Conservation (phyloP, 768 basidiomycete species). For the Termitomyces sp. region DNA sequence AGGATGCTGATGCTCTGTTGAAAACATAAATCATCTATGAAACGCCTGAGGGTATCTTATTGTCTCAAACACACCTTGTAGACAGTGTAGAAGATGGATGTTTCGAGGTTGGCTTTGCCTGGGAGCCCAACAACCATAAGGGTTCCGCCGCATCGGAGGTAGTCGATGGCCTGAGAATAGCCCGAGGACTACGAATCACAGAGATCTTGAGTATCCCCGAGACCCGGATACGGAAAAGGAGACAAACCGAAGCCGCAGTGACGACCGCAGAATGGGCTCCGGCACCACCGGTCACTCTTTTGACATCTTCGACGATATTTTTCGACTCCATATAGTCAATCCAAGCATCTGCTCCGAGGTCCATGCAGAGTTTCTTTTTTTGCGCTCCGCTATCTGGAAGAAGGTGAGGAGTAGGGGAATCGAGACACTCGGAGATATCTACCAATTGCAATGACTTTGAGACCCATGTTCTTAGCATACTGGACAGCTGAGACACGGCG, state of each 20-base stretch:
- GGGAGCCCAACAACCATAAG: constrained; percentile 81
- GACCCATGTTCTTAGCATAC: constrained; percentile 73
- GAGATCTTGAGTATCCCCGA: not conserved
- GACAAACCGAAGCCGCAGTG: constrained; percentile 43
- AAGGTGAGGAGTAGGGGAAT: not conserved
- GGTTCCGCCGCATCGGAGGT: constrained; percentile 65
- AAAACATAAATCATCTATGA: constrained; percentile 13
- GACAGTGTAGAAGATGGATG: constrained; percentile 69
- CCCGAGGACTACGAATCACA: constrained; percentile 25
- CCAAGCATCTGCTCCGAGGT: constrained; percentile 51
- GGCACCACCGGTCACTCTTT: constrained; percentile 51
- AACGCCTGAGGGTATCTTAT: constrained; percentile 1
- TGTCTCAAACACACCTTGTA: constrained; percentile 35
- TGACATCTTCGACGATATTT: constrained; percentile 62
- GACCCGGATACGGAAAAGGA: not conserved
- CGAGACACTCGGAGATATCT: not conserved
- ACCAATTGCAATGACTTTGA: constrained; percentile 75
- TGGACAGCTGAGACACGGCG: constrained; percentile 47
- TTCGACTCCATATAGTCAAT: constrained; percentile 71
- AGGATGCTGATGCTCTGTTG: constrained; percentile 46
- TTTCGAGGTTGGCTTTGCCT: constrained; percentile 48
- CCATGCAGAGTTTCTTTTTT: constrained; percentile 5
- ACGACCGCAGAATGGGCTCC: constrained; percentile 72
- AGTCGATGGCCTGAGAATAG: constrained; percentile 59
- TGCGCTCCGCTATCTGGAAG: not conserved